Base-by-base conservation (phyloP, 2,329 filamentous ascomycete genomes). In the Calonectria pteridis region DNA sequence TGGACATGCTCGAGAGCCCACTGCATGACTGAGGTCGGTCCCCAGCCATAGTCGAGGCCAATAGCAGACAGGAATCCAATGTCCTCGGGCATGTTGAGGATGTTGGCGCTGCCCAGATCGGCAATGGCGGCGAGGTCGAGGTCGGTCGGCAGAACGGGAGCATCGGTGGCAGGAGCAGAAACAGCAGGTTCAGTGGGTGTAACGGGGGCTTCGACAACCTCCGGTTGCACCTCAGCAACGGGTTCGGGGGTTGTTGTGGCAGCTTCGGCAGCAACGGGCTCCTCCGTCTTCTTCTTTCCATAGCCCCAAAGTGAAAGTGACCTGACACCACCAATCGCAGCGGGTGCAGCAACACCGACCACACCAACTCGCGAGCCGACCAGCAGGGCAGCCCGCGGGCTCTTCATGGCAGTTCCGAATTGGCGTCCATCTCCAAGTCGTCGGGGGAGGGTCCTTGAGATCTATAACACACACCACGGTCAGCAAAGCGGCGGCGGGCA, bases 31-130 rank as follows among this genome's bases (percentile, higher is more conserved):
- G 92, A 86, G 0, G 95, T 94, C 6, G 94, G 91, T 20, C 96
- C 96, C 87, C 88, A 96, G 82, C 96, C 95, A 81, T 93, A 98
- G 80, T 98, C 94, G 28, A 99, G 87, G 4, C 97, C 97, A 14
- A 98, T 88, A 9, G 91, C 89, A 78, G 94, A 91, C 72, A 99
- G 87, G 81, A 96, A 98, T 75, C 97, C 97, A 72, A 98, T 91
- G 65, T 91, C 88, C 81, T 96, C 94, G 43, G 94, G 91, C 75
- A 95, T 90, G 75, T 89, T 85, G 73, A 92, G 88, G 69, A 91
- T 84, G 68, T 88, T 85, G 71, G 84, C 81, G 64, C 85, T 82
- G 74, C 84, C 84, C 55, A 84, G 77, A 70, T 83, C 80, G 76
- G 81, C 77, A 65, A 85, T 81, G 49, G 81, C 77, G 65, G 81